phyloP scores from a whole-genome alignment of 2,329 filamentous ascomycete genomes.

The Ampelomyces quisqualis region DNA sequence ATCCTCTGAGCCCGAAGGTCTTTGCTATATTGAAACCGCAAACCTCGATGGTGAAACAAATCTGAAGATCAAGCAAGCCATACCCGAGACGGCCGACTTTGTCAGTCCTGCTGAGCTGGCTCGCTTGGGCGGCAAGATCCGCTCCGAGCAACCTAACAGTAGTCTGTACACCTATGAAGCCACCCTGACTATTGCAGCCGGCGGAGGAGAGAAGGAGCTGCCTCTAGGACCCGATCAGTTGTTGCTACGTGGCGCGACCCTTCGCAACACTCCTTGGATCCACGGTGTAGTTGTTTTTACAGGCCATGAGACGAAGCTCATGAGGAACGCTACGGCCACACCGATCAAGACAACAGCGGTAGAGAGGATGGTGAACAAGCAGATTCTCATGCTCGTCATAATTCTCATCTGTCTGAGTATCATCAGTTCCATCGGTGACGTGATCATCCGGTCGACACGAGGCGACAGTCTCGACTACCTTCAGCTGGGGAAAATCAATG shows the following conservation, averaged over 20 bases:
- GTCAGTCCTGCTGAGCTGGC: slow-evolving; percentile 86
- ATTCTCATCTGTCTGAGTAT: slow-evolving; percentile 84
- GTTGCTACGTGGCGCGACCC: slow-evolving; percentile 84
- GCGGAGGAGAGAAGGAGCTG: slow-evolving; percentile 90
- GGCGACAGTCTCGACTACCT: slow-evolving; percentile 71
- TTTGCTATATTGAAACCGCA: slow-evolving; percentile 98
- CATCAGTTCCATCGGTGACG: slow-evolving; percentile 86
- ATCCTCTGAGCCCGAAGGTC: slow-evolving; percentile 92
- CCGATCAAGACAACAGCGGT: slow-evolving; percentile 98
- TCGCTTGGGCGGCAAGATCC: slow-evolving; percentile 78
- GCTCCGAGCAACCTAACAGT: slow-evolving; percentile 96
- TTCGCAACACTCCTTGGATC: slow-evolving; percentile 96
- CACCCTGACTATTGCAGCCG: slow-evolving; percentile 84
- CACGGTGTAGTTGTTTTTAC: slow-evolving; percentile 96
- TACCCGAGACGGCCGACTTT: slow-evolving; percentile 85
- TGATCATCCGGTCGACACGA: slow-evolving; percentile 69
- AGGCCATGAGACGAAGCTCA: slow-evolving; percentile 96
- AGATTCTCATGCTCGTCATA: slow-evolving; percentile 85
- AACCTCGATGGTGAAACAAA: slow-evolving; percentile 98
- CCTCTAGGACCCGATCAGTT: slow-evolving; percentile 89
- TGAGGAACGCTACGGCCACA: slow-evolving; percentile 95
- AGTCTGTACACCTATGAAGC: slow-evolving; percentile 98
- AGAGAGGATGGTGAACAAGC: slow-evolving; percentile 87
- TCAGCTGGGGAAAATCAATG: slow-evolving; percentile 59
- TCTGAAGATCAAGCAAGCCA: slow-evolving; percentile 95